Evolutionary conservation across 176 grass and related monocot genomes (phyloP).

Genomic region (Elaeis guineensis): DNA sequence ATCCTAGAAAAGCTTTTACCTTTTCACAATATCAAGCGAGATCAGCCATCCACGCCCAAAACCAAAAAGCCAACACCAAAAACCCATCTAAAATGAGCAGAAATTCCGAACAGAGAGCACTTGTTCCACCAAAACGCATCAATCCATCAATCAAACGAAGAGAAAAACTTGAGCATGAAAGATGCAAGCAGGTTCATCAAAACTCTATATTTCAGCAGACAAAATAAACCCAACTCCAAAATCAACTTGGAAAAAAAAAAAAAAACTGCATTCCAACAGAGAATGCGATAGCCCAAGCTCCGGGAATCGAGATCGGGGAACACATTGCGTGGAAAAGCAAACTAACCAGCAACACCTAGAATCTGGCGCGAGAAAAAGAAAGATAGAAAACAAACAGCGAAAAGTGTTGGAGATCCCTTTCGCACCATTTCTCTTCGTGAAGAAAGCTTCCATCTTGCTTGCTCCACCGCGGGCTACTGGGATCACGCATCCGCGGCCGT

Average conservation of each 20-base stretch:
- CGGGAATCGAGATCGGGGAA: slow-evolving; percentile 1
- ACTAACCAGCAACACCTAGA: no score
- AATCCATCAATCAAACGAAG: neutral
- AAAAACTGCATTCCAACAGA: neutral
- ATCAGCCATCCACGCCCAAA: no score
- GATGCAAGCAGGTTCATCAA: neutral
- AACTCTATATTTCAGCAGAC: neutral
- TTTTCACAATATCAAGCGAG: no score
- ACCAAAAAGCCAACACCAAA: neutral
- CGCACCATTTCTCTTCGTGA: no score
- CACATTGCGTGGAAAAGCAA: neutral
- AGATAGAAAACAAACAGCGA: no score
- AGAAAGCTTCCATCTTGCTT: no score
- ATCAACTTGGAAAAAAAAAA: slow-evolving; percentile 1
- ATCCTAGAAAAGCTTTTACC: no score
- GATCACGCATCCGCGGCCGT: no score
- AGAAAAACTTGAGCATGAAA: neutral
- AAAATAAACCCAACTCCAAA: slow-evolving; percentile 3
- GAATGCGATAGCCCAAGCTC: slow-evolving; percentile 1
- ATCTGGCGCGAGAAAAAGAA: no score
- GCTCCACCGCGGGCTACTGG: no score
- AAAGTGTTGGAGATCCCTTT: no score
- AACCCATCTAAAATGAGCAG: neutral
- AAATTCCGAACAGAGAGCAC: neutral
- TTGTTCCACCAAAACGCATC: neutral